These are phyloP conservation scores for Microbotryum lychnidis-dioicae DNA, from an alignment of 1,284 basidiomycete genomes.

Conservation along the genomic window DNA sequence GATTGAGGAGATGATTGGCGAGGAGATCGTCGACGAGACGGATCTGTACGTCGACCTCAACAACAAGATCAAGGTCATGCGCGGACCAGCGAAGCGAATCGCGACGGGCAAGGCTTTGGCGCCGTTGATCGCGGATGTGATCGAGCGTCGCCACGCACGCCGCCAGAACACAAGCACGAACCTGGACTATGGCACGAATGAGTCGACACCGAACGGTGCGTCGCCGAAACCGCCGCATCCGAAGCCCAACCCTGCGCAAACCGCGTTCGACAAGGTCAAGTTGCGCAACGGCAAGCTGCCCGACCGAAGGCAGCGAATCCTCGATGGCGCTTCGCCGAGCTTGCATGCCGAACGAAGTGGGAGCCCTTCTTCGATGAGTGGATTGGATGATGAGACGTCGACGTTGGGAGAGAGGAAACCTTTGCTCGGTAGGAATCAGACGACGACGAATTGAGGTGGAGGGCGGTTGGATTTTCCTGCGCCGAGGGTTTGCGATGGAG, in stretches of 20 bases:
- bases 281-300: conserved; percentile 17
- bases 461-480: neutral
- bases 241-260: conserved; percentile 1
- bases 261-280: conserved; percentile 26
- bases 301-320: conserved; percentile 12
- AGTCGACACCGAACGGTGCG: neutral
- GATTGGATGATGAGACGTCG: no score
- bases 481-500: neutral
- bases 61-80: conserved; percentile 34
- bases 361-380: no score
- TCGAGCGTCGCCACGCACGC: conserved; percentile 23
- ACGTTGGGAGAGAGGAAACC: no score
- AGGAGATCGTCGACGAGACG: conserved; percentile 48
- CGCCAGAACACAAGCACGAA: conserved; percentile 14
- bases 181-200: neutral
- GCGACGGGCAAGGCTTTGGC: conserved; percentile 30
- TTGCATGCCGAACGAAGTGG: no score
- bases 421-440: no score
- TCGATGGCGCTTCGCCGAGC: neutral
- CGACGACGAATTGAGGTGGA: no score
- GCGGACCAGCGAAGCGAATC: conserved; percentile 23
- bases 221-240: conserved; percentile 1
- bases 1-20: conserved; percentile 70
- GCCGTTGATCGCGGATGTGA: conserved; percentile 31
- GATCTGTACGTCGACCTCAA: conserved; percentile 35